Base-by-base conservation (phyloP, 139 green algal species). In the Coelastrella sp. region DNA sequence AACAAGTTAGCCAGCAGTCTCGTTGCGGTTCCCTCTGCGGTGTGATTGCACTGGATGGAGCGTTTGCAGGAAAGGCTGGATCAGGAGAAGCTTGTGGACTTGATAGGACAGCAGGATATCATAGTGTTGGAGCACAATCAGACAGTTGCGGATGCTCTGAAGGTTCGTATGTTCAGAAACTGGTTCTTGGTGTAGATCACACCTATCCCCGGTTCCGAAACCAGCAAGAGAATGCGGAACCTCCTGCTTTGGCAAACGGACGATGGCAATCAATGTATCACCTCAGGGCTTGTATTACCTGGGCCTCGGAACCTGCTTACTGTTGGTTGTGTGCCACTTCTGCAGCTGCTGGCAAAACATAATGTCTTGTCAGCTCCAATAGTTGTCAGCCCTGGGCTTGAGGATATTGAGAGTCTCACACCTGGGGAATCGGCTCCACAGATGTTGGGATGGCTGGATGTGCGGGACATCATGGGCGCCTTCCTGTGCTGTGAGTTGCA, bases 361-460 rank as follows among this genome's bases (percentile, higher is more conserved):
- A 69, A 88, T 30, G 94, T 96, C 67, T 84, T 96, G 6, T 93
- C 87, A 4, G 94, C 94, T 0, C 94, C 93, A 0, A 67, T 97
- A 34, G 83, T 93, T 3, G 76, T 92, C 4, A 64, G 43, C 2
- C 87, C 86, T 11, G 85, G 74, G 0, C 84, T 95, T 1, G 93
- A 96, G 62, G 93, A 96, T 76, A 35, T 93, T 50, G 80, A 77
- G 32, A 80, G 48, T 6, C 74, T 77, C 25, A 37, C 48, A 5
- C 83, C 64, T 5, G 83, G 32, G 27, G 78, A 88, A 27, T 38
- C 76, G 21, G n/a, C 48, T 8, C 48, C 75, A 27, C 63, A 50
- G 15, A 50, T 50, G 67, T 79, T 94, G 27, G 71, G 71, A 35
- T 79, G 71, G 71, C 71, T 79, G 41, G 71, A 81, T 34, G 73